Evolutionary conservation across 805 yeast genomes (phyloP).

Genomic region (Monosporozyma servazzii): DNA sequence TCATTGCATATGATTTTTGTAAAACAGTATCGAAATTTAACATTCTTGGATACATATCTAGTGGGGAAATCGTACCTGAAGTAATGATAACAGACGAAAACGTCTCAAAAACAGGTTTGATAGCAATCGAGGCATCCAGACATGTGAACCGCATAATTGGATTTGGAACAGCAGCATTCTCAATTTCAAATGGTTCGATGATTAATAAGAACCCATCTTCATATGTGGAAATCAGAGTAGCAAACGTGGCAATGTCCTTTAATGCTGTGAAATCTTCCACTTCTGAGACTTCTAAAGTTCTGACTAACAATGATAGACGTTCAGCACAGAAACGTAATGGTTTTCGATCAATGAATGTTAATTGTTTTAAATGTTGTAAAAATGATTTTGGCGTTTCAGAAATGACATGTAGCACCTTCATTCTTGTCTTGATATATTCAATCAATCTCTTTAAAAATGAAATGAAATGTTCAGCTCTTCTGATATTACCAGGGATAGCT

Average conservation of each 20-base stretch:
- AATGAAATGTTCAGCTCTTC: conserved; percentile 94
- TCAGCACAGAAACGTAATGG: conserved; percentile 91
- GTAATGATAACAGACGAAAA: conserved; percentile 90
- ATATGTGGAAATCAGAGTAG: conserved; percentile 90
- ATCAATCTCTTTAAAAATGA: conserved; percentile 87
- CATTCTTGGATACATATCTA: conserved; percentile 98
- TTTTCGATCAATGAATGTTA: conserved; percentile 86
- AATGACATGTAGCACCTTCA: conserved; percentile 94
- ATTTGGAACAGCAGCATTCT: conserved; percentile 92
- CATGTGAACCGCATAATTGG: conserved; percentile 91
- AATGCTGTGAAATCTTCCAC: conserved; percentile 88
- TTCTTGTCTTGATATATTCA: conserved; percentile 89
- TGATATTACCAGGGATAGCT: conserved; percentile 93
- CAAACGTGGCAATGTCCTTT: conserved; percentile 94
- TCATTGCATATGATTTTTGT: conserved; percentile 93
- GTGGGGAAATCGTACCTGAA: conserved; percentile 95
- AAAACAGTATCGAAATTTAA: conserved; percentile 85
- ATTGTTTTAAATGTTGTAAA: conserved; percentile 81
- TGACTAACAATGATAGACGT: conserved; percentile 73
- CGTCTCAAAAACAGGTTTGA: conserved; percentile 90
- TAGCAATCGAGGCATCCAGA: conserved; percentile 94
- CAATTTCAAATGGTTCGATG: conserved; percentile 91
- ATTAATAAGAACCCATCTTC: conserved; percentile 88
- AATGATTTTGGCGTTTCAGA: conserved; percentile 96
- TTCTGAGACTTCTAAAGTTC: conserved; percentile 80